Percentiles rank a stretch among this genome's conserved stretches.
Conservation (phyloP, 495 filamentous ascomycete species). For the Cudoniella acicularis region DNA sequence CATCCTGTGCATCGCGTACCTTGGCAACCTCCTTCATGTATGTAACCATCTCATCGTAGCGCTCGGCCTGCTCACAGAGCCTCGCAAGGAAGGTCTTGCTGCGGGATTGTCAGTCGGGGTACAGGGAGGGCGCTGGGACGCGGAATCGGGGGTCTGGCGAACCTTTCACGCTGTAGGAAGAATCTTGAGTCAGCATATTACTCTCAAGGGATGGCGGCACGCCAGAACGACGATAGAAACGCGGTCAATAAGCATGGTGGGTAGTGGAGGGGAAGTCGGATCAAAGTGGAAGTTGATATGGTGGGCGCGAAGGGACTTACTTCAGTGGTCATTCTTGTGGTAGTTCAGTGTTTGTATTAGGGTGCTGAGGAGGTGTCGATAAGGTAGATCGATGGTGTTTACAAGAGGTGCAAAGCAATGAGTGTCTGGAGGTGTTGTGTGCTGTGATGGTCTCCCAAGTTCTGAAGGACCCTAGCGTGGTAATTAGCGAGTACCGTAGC, state of each 20-base stretch:
- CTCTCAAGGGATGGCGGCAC: neutral
- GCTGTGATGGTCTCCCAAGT: neutral
- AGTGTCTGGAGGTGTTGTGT: neutral
- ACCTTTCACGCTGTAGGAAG: constrained; percentile 77
- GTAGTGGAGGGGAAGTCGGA: constrained; percentile 27
- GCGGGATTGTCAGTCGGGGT: constrained; percentile 23
- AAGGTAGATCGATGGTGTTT: constrained; percentile 6
- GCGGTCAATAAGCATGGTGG: constrained; percentile 35
- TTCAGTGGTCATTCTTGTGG: constrained; percentile 60
- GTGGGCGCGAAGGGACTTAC: constrained; percentile 43
- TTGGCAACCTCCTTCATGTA: constrained; percentile 99
- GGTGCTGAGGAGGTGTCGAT: neutral
- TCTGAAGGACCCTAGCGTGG: no score
- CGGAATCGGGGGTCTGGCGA: constrained; percentile 21
- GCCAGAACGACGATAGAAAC: constrained; percentile 4
- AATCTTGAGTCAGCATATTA: constrained; percentile 26
- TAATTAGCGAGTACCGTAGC: no score
- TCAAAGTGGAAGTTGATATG: constrained; percentile 19
- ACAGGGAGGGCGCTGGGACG: neutral
- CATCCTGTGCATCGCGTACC: constrained; percentile 47
- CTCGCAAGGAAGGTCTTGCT: constrained; percentile 99
- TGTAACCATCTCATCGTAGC: constrained; percentile 99
- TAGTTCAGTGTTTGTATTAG: constrained; percentile 1
- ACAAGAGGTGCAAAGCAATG: neutral
- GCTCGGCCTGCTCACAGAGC: constrained; percentile 99